Percentiles rank a stretch among this genome's conserved stretches.
Conservation (phyloP, 306 rosid genomes). For the Herpetospermum pedunculosum region DNA sequence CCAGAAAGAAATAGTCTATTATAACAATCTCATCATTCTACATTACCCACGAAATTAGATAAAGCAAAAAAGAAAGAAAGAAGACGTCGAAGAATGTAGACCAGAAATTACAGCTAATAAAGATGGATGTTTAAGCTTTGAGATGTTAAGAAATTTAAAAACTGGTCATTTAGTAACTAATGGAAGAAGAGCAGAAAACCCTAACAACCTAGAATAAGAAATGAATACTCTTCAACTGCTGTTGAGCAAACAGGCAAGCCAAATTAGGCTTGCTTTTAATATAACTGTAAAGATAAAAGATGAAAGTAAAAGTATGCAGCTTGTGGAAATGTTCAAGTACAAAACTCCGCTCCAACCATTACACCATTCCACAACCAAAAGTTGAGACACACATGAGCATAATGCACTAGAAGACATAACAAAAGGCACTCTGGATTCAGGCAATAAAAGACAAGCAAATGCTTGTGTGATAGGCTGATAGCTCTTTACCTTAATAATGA, state of each 20-base stretch:
- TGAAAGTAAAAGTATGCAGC: too few species aligned
- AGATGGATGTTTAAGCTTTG: background rate
- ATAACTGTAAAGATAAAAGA: background rate
- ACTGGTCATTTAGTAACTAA: background rate
- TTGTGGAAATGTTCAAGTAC: background rate
- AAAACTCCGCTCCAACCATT: background rate
- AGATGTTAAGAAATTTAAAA: too few species aligned
- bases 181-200: background rate
- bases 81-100: background rate
- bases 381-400: too few species aligned
- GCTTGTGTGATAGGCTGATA: too few species aligned
- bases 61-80: background rate
- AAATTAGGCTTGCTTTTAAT: background rate
- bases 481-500: slow-evolving; percentile 62
- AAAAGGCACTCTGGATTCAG: background rate
- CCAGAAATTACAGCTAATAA: background rate
- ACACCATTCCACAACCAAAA: background rate
- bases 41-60: background rate
- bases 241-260: background rate
- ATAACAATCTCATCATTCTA: background rate
- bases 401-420: background rate
- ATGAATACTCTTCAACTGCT: background rate
- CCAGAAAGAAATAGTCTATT: background rate
- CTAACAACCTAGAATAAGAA: background rate
- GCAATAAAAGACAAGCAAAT: background rate